These are phyloP conservation scores for Myxozyma monticola DNA, from an alignment of 805 yeast genomes.

Conservation along the genomic window DNA sequence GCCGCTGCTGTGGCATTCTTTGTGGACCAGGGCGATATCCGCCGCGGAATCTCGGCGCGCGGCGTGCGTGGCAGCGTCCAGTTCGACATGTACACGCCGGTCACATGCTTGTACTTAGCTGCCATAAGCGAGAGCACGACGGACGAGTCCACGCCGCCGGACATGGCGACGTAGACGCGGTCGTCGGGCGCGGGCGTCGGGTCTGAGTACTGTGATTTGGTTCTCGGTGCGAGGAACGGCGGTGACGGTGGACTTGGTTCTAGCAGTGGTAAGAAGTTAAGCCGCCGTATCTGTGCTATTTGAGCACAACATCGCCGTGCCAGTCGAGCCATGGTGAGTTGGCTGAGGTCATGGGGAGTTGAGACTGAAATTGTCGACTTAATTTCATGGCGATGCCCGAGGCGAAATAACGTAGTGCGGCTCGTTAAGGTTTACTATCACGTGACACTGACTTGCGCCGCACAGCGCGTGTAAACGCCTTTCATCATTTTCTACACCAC, in stretches of 20 bases:
- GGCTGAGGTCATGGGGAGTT: too few relatives aligned
- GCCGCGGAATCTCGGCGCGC: slow-evolving; percentile 8
- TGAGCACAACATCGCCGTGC: too few relatives aligned
- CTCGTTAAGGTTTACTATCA: too few relatives aligned
- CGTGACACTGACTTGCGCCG: too few relatives aligned
- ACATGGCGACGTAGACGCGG: slow-evolving; percentile 78
- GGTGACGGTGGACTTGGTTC: too few relatives aligned
- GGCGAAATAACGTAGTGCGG: too few relatives aligned
- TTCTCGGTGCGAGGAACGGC: neutral
- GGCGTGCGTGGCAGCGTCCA: slow-evolving; percentile 52
- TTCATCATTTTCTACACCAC: too few relatives aligned
- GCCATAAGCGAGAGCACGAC: slow-evolving; percentile 72
- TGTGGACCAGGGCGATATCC: neutral
- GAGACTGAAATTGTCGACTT: too few relatives aligned
- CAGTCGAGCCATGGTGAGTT: too few relatives aligned
- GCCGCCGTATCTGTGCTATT: neutral
- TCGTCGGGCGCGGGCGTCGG: slow-evolving; percentile 16
- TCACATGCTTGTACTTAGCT: slow-evolving; percentile 53
- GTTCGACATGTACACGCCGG: slow-evolving; percentile 91
- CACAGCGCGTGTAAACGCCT: too few relatives aligned
- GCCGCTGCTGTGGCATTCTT: slow-evolving; percentile 6
- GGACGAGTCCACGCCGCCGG: slow-evolving; percentile 95
- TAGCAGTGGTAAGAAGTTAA: too few relatives aligned
- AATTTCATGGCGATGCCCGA: too few relatives aligned
- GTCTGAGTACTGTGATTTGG: slow-evolving; percentile 13